Base-by-base conservation (phyloP, 768 basidiomycete species). In the Infundibulicybe gibba region DNA sequence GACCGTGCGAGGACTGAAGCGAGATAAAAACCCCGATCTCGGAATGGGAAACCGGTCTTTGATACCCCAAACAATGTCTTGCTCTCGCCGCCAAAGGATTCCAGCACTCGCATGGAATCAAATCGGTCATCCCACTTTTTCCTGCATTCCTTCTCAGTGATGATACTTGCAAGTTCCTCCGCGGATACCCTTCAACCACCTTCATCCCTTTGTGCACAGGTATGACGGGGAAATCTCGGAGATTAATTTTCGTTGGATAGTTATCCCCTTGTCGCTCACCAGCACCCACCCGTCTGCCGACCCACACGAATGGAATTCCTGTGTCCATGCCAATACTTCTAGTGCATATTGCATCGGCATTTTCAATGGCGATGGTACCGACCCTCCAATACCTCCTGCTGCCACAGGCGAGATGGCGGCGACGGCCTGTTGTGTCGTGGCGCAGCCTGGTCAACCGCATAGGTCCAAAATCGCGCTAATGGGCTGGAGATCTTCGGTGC, bases 151-250 rank as follows among this genome's bases (percentile, higher is more conserved):
- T 79, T 76, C 50, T 84, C 85, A 6, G 75, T 75, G 14, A 97
- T 74, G 16, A 89, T 76, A 1, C 84, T 74, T 0, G 81, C 84
- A 32, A 97, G 72, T 61, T 99, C 95, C 59, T 97, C 94, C 1
- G 94, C 94, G 1, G 92, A 89, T 10, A 94, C 80, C 3, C 93
- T 60, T 97, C 90, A 42, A 98, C 85, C 50, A 97, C 91, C 65
- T 90, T 90, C 59, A 87, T 83, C 0, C 90, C 93, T 54, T 84
- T 86, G 63, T 92, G 86, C 3, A 98, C 81, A 0, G 92, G 91
- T 30, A 94, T 81, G 44, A 80, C 70, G 1, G 86, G 74, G 92
- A 95, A 5, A 95, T 77, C 45, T 87, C 83, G 0, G 87, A 75
- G 6, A 81, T 77, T n/a, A 84, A 63, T 58, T 87, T 87, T 57